Percentiles rank a stretch among this genome's conserved stretches.
These are phyloP conservation scores for Yamagishiella unicocca DNA, from an alignment of 139 green algal genomes.

Conservation along the genomic window DNA sequence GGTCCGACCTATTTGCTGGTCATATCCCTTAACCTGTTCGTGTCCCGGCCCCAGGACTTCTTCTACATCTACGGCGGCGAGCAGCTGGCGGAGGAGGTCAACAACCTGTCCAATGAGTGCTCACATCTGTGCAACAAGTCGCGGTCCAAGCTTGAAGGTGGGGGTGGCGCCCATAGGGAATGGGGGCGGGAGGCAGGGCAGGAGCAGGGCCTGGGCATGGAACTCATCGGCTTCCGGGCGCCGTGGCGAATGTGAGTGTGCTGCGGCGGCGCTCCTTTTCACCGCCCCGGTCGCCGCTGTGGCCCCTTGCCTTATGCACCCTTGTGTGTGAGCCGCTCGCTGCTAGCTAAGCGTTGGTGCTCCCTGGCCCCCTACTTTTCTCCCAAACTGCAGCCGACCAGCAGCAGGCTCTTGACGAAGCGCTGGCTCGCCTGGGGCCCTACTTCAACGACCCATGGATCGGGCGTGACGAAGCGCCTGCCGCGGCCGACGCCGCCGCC, in stretches of 20 bases:
- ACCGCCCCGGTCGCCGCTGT: too few species aligned
- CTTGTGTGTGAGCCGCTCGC: too few species aligned
- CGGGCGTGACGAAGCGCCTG: neutral
- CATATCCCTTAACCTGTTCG: neutral
- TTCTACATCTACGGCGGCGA: conserved; percentile 62
- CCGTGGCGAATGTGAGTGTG: too few species aligned
- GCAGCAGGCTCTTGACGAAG: conserved; percentile 48
- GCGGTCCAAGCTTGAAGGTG: conserved; percentile 47
- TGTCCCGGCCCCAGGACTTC: conserved; percentile 36
- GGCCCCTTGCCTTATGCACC: too few species aligned
- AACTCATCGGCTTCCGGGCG: too few species aligned
- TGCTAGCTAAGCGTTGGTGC: too few species aligned
- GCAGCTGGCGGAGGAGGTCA: conserved; percentile 63
- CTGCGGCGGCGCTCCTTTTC: too few species aligned
- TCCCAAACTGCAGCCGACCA: conserved; percentile 51
- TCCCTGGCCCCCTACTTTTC: too few species aligned
- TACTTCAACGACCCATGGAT: conserved; percentile 45
- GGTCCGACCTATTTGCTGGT: too few species aligned
- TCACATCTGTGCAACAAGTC: conserved; percentile 47
- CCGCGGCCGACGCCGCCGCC: neutral
- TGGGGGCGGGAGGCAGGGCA: too few species aligned
- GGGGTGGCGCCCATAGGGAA: neutral
- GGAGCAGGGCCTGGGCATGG: too few species aligned
- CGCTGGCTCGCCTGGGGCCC: conserved; percentile 25
- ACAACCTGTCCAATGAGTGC: conserved; percentile 59